Evolutionary conservation across 75 land plant species (phyloP).

Genomic region (Cryptomeria japonica): DNA sequence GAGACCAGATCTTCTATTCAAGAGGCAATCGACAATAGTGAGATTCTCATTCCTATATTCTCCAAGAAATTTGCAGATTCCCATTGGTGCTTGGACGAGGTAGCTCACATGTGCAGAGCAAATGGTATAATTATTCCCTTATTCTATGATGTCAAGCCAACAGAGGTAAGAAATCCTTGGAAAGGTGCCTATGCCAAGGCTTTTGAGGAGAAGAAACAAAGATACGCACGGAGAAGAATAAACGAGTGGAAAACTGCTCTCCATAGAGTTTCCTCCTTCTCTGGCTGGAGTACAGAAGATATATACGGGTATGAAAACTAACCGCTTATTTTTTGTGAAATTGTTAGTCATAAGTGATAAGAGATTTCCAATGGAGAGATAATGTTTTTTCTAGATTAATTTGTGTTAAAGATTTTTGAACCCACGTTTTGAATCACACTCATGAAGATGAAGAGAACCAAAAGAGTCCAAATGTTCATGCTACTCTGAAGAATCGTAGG

Average conservation of each 20-base stretch:
- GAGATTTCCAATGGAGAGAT: no score
- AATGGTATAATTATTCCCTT: conserved; percentile 6
- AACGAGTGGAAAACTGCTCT: conserved; percentile 8
- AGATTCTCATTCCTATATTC: conserved; percentile 3
- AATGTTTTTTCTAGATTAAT: no score
- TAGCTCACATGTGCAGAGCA: neutral
- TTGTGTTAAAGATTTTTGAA: no score
- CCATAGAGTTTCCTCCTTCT: conserved; percentile 3
- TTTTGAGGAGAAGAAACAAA: neutral
- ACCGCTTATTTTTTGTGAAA: no score
- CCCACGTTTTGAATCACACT: no score
- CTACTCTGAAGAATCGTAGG: neutral
- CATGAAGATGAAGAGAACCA: no score
- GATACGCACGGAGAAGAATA: neutral
- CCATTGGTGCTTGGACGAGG: conserved; percentile 12
- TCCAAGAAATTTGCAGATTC: conserved; percentile 8
- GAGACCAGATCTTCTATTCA: neutral
- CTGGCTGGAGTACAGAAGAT: conserved; percentile 8
- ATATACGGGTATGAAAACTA: neutral
- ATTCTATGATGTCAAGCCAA: conserved; percentile 9
- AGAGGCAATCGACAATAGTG: neutral
- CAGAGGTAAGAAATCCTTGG: neutral
- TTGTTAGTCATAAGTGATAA: no score
- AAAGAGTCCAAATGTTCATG: no score
- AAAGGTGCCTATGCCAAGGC: neutral